A percentile compares a stretch with the other conserved stretches of the same genome.
Conservation (phyloP, 768 basidiomycete species). For the Trametes maxima region DNA sequence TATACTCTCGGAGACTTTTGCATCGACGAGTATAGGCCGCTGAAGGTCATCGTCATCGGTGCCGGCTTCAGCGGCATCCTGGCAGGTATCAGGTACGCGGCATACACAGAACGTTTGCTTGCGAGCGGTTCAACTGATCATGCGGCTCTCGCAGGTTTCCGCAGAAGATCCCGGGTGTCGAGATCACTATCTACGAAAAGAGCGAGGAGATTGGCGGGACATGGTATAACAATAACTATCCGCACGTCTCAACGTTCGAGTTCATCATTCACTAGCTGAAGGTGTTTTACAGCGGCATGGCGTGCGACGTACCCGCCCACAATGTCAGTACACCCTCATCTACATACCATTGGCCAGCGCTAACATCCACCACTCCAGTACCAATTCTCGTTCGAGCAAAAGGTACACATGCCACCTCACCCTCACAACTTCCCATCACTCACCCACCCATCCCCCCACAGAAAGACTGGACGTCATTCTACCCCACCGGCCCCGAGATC, state of each 20-base stretch:
- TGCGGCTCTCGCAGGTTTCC: neutral
- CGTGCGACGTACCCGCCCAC: slow-evolving; percentile 65
- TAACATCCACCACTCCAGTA: slow-evolving; percentile 41
- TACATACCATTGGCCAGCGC: neutral
- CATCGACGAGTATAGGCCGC: slow-evolving; percentile 54
- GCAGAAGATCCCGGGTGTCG: slow-evolving; percentile 46
- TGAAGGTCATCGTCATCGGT: slow-evolving; percentile 59
- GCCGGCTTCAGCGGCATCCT: slow-evolving; percentile 62
- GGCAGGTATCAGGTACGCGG: slow-evolving; percentile 54
- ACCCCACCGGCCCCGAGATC: slow-evolving; percentile 62
- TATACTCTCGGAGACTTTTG: slow-evolving; percentile 44
- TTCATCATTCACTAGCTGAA: neutral
- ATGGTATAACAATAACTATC: slow-evolving; percentile 61
- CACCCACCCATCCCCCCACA: slow-evolving; percentile 25
- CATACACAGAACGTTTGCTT: neutral
- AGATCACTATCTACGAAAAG: slow-evolving; percentile 62
- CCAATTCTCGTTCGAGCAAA: slow-evolving; percentile 58
- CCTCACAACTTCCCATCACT: neutral
- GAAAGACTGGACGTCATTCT: slow-evolving; percentile 64
- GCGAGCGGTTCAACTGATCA: neutral
- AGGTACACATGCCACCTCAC: slow-evolving; percentile 34
- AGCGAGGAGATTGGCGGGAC: slow-evolving; percentile 62
- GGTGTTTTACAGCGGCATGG: slow-evolving; percentile 44
- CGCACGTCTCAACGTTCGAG: slow-evolving; percentile 37
- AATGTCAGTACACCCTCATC: slow-evolving; percentile 41